Base-by-base conservation (phyloP, 2,329 filamentous ascomycete genomes). In the Drechslerella dactyloides region DNA sequence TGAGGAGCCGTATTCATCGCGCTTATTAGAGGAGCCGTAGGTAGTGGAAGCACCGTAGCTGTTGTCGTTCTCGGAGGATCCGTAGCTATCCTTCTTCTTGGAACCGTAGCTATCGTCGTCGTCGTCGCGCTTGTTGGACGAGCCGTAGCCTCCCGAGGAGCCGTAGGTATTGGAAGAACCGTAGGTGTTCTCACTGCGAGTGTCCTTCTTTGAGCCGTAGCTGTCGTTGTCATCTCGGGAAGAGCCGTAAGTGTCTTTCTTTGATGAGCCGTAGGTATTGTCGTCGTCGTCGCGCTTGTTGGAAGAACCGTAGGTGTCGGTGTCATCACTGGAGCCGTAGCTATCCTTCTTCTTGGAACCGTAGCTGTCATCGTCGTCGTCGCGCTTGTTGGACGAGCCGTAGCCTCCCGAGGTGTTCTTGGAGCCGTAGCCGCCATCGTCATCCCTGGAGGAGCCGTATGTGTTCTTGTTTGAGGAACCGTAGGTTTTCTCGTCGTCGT, bases 391-490 rank as follows among this genome's bases (percentile, higher is more conserved):
- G 17, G 15, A 19, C 15, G 30, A 77, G 62, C 44, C 44, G 19
- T 48, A 48, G n/a, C 11, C 17, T 2, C 5, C 3, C n/a, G 44
- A 53, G 15, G 21, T 7, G 6, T 42, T 50, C 79, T 77, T 55
- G 65, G 50, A 55, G 2, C 51, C 60, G 5, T 40, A 37, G 7
- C 17, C 44, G 73, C 65, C 77, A 74, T 0, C 74, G 15, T 27
- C 30, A 74, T 46, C 79, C 75, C 27, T 63, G 23, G 40, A 30
- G 30, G 27, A 50, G 19, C 61, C 61, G 42, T 65, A 65, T 27
- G 48, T 40, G 23, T 44, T 40, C 1, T 77, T 76, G 46, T 80
- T 81, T 51, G 79, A 79, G 35, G 79, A 77, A 59, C 81, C 81
- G 58, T 84, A 53, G 75, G 37, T 77, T 2, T 64, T 19, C 5